phyloP scores from a whole-genome alignment of 495 filamentous ascomycete genomes.

The Cladorrhinum samala region DNA sequence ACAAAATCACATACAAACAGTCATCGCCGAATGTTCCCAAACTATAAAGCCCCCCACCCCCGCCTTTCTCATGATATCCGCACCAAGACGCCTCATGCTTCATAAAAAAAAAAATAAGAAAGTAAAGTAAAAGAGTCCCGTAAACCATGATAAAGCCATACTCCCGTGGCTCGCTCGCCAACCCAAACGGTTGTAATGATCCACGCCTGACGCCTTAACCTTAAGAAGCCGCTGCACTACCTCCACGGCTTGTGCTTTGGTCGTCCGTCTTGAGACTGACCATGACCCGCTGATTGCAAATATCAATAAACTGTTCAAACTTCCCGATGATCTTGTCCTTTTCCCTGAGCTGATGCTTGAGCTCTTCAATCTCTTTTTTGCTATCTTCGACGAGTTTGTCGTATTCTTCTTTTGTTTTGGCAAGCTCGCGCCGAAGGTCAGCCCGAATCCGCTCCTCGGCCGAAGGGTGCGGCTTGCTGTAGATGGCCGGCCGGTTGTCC shows the following conservation, averaged over 20 bases:
- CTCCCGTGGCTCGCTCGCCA: too few species aligned
- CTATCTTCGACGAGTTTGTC: conserved; percentile 40
- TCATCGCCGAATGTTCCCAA: too few species aligned
- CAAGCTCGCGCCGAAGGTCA: conserved; percentile 47
- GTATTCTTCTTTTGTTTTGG: conserved; percentile 42
- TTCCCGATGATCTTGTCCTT: conserved; percentile 50
- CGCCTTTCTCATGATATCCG: background rate
- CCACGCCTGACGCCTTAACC: background rate
- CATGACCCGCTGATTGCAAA: conserved; percentile 53
- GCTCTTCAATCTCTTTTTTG: conserved; percentile 43
- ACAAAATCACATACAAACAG: too few species aligned
- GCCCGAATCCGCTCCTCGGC: conserved; percentile 51
- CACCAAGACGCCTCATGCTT: conserved; percentile 1
- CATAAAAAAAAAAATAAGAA: background rate
- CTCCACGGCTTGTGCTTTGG: conserved; percentile 14
- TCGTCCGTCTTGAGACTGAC: conserved; percentile 34
- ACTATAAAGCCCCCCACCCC: too few species aligned
- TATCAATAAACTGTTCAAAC: conserved; percentile 57
- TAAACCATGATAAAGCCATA: too few species aligned
- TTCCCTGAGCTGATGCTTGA: conserved; percentile 41
- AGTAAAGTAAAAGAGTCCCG: too few species aligned
- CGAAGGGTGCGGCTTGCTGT: conserved; percentile 50
- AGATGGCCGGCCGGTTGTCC: conserved; percentile 49
- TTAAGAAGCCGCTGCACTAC: conserved; percentile 1
- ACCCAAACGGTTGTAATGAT: too few species aligned